Evolutionary conservation across 805 yeast species (phyloP), one percentile per base, ranked within the genome.

Genomic region (Candida sphagnicola): DNA sequence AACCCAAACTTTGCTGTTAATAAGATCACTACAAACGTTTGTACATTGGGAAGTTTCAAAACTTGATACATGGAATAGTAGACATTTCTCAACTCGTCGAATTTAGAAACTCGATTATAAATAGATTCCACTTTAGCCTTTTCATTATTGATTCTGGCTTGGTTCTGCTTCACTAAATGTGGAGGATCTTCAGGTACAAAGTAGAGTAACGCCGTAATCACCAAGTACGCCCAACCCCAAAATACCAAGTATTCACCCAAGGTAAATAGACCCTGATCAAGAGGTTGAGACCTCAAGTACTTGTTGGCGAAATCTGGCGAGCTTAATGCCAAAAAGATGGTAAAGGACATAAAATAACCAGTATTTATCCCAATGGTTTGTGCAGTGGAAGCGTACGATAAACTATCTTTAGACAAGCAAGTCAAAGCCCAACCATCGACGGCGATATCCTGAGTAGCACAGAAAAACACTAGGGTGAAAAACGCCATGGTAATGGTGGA

Each of bases 371-470:
- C 99, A 33, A 93, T 78, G 0, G 99, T 93, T 62, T 93, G 99
- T 0, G 99, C 99, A 0, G 99, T 93, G 4, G 96, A 86, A 0
- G 99, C 98, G 65, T 80, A 93, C 13, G 95, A 81, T 44, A 93
- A 69, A 11, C 95, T 83, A 18, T 77, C 77, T 18, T 80, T 80
- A 13, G 90, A 79, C 37, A 93, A 68, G 28, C 91, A 79, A 1
- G 96, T 93, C 53, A 93, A 66, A 0, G 98, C 97, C 99, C 99
- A 93, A 8, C 99, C 98, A 64, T 93, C 99, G 16, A 93, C 99
- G 0, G 99, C 98, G 40, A 93, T 93, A 57, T 93, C 99, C 61
- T 93, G 99, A 0, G 99, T 91, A 1, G 98, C 97, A 65, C 97
- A 90, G 43, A 90, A 70, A 41, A 91, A 77, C 23, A 93, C 93